Percentiles rank a stretch among this genome's conserved stretches.
These are phyloP conservation scores for Phaeolepiota aurea DNA, from an alignment of 768 basidiomycete genomes.

Conservation along the genomic window DNA sequence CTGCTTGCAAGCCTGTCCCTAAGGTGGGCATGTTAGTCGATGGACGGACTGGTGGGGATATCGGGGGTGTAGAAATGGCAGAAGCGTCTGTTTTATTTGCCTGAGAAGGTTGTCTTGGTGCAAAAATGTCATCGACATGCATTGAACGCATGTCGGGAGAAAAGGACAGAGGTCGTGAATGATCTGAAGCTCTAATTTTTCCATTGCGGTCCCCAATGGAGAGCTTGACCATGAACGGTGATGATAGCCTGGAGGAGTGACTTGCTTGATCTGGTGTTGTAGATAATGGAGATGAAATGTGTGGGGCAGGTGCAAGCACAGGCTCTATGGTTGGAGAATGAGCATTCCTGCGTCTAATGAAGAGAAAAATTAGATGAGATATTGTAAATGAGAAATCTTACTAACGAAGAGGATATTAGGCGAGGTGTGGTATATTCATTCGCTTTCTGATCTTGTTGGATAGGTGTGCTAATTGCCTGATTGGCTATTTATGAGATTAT, in stretches of 20 bases:
- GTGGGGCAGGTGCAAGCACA: conserved; percentile 15
- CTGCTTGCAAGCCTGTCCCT: too few species aligned
- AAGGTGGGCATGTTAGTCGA: conserved; percentile 10
- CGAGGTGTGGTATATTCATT: conserved; percentile 18
- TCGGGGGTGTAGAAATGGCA: conserved; percentile 13
- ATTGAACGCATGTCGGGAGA: conserved; percentile 9
- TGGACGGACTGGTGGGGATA: conserved; percentile 14
- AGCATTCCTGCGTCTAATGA: conserved; percentile 14
- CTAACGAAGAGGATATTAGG: conserved; percentile 12
- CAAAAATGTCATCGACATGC: conserved; percentile 19
- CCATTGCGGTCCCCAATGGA: conserved; percentile 16
- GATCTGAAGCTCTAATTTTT: conserved; percentile 9
- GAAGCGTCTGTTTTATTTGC: conserved; percentile 9
- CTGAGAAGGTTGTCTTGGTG: conserved; percentile 10
- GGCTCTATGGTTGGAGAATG: conserved; percentile 6
- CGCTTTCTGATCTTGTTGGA: conserved; percentile 4
- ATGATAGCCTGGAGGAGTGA: conserved; percentile 29
- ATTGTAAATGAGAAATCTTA: conserved; percentile 3
- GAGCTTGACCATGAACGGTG: conserved; percentile 36
- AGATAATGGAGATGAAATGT: conserved; percentile 21
- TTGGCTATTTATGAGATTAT: conserved; percentile 6
- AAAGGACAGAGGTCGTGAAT: conserved; percentile 9
- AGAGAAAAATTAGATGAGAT: neutral
- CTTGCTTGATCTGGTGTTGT: conserved; percentile 14
- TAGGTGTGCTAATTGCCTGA: neutral